Percentiles rank a stretch among this genome's conserved stretches.
Evolutionary conservation across 805 yeast genomes (phyloP).

Genomic region (Ascoidea rubescens): DNA sequence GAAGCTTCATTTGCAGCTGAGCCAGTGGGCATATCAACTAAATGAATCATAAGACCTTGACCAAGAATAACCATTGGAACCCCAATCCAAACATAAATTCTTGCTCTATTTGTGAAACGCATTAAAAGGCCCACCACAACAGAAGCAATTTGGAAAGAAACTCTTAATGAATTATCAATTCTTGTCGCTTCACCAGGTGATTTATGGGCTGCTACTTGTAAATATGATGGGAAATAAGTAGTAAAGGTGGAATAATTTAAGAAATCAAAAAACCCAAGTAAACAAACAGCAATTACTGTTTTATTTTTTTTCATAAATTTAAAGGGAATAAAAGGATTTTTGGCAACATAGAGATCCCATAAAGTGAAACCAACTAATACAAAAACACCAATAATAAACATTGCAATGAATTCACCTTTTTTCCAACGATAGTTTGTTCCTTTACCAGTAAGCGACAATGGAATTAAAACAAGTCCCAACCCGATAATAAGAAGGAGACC

Average conservation of each 20-base stretch:
- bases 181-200: slow-evolving; percentile 18
- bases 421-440: slow-evolving; percentile 14
- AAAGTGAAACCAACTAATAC: slow-evolving; percentile 3
- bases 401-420: slow-evolving; percentile 12
- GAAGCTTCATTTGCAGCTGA: slow-evolving; percentile 8
- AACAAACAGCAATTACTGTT: slow-evolving; percentile 10
- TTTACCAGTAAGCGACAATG: slow-evolving; percentile 17
- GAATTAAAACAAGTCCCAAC: slow-evolving; percentile 16
- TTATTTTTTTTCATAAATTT: slow-evolving; percentile 13
- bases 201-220: slow-evolving; percentile 19
- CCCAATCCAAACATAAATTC: slow-evolving; percentile 14
- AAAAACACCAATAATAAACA: slow-evolving; percentile 17
- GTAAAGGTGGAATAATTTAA: slow-evolving; percentile 16
- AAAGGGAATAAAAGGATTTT: slow-evolving; percentile 16
- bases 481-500: slow-evolving; percentile 13
- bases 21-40: slow-evolving; percentile 13
- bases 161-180: slow-evolving; percentile 19
- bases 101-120: slow-evolving; percentile 18
- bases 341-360: slow-evolving; percentile 14
- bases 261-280: slow-evolving; percentile 14
- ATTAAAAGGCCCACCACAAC: slow-evolving; percentile 16
- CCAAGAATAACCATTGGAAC: slow-evolving; percentile 15
- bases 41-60: slow-evolving; percentile 16
- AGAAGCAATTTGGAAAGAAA: slow-evolving; percentile 15
- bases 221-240: slow-evolving; percentile 15